Conservation (phyloP, 441 rosid genomes). For the Erysimum cheiri region DNA sequence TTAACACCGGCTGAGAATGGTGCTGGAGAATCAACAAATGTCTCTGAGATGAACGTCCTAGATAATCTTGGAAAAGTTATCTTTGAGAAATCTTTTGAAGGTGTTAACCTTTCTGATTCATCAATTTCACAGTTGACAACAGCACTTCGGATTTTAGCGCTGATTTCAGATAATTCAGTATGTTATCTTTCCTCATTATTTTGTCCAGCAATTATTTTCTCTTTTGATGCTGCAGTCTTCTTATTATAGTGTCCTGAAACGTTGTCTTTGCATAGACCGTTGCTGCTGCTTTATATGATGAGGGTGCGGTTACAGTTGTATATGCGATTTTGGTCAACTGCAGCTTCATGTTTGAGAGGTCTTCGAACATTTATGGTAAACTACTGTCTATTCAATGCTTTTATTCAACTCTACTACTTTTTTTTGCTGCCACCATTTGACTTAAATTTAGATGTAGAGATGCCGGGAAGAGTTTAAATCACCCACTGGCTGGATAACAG, state of each 20-base stretch:
- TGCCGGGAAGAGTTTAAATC: slow-evolving; percentile 21
- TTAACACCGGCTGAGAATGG: slow-evolving; percentile 76
- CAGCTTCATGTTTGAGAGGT: slow-evolving; percentile 96
- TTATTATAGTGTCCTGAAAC: slow-evolving; percentile 29
- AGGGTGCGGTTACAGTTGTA: slow-evolving; percentile 85
- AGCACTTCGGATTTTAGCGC: slow-evolving; percentile 87
- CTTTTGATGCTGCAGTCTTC: slow-evolving; percentile 26
- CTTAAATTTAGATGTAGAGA: slow-evolving; percentile 24
- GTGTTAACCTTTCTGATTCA: slow-evolving; percentile 83
- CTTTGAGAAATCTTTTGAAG: slow-evolving; percentile 86
- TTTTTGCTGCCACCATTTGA: slow-evolving; percentile 22
- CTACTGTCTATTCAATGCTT: slow-evolving; percentile 19
- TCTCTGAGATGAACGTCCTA: slow-evolving; percentile 78
- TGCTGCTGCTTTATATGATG: slow-evolving; percentile 86
- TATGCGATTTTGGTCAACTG: slow-evolving; percentile 87
- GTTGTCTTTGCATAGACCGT: slow-evolving; percentile 65
- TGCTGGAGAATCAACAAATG: slow-evolving; percentile 75
- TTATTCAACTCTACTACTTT: not conserved
- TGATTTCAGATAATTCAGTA: slow-evolving; percentile 87
- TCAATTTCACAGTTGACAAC: slow-evolving; percentile 91
- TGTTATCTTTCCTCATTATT: slow-evolving; percentile 42
- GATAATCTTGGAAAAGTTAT: slow-evolving; percentile 89
- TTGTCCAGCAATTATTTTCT: slow-evolving; percentile 25
- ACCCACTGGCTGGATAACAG: slow-evolving; percentile 21
- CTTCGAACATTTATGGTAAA: slow-evolving; percentile 91